Percentiles rank a stretch among this genome's conserved stretches.
These are phyloP conservation scores for Corallochytrium limacisporum DNA, from an alignment of 78 protist species.

Conservation along the genomic window DNA sequence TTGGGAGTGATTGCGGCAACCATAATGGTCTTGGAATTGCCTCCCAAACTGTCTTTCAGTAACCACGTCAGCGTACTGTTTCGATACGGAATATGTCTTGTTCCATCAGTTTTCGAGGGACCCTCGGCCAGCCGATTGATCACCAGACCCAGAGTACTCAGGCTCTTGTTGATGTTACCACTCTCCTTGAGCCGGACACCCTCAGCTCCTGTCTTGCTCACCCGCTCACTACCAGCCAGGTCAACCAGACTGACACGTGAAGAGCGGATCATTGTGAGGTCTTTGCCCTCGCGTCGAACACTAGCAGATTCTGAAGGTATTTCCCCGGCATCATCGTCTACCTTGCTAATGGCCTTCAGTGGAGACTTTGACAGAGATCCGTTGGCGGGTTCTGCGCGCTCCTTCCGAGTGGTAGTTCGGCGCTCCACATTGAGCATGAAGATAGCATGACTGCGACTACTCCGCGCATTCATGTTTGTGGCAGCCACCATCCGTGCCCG, in stretches of 20 bases:
- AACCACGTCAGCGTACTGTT: constrained; percentile 75
- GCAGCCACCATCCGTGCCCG: constrained; percentile 34
- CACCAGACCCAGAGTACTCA: constrained; percentile 60
- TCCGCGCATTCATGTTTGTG: not conserved
- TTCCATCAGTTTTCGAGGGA: not conserved
- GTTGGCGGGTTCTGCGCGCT: too few relatives aligned
- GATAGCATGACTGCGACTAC: not conserved
- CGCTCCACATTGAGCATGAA: too few relatives aligned
- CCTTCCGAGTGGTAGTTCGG: too few relatives aligned
- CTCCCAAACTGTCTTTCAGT: constrained; percentile 43
- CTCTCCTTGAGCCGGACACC: constrained; percentile 70
- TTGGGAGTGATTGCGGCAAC: constrained; percentile 49
- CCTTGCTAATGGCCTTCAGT: too few relatives aligned
- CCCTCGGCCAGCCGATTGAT: too few relatives aligned
- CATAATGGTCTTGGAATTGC: constrained; percentile 58
- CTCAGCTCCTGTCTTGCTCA: constrained; percentile 1
- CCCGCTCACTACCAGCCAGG: constrained; percentile 67
- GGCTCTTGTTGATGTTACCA: constrained; percentile 66
- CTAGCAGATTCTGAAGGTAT: too few relatives aligned
- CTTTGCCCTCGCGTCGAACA: too few relatives aligned
- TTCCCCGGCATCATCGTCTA: too few relatives aligned
- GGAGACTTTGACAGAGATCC: too few relatives aligned
- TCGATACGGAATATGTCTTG: constrained; percentile 75
- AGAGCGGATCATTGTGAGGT: too few relatives aligned
- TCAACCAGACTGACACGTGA: too few relatives aligned